Percentiles rank a stretch among this genome's conserved stretches.
Evolutionary conservation across 2,329 filamentous ascomycete genomes (phyloP).

Genomic region (Penicillium sclerotiorum): DNA sequence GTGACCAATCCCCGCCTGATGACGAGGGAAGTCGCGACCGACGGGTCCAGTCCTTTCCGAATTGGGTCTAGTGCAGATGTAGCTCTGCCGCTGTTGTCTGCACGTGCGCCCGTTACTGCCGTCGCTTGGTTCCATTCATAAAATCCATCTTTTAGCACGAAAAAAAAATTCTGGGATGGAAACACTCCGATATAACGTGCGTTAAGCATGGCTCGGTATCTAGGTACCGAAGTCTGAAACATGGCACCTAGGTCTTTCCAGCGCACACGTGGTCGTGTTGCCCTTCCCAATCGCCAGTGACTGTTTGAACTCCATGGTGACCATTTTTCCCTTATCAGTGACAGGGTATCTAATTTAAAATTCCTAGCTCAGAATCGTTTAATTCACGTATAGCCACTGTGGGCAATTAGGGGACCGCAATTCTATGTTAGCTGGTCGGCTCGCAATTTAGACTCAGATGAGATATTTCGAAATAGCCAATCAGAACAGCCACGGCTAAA

Average conservation of each 20-base stretch:
- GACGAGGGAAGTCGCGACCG: conserved; percentile 15
- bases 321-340: no score
- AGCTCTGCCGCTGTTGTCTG: conserved; percentile 11
- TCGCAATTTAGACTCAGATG: neutral
- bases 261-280: no score
- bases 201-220: neutral
- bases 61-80: conserved; percentile 17
- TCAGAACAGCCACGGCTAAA: neutral
- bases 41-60: conserved; percentile 5
- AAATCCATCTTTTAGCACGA: neutral
- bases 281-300: no score
- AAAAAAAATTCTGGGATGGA: neutral
- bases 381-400: neutral
- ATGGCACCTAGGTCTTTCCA: no score
- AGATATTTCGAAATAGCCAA: neutral
- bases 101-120: conserved; percentile 24
- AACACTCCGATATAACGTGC: neutral
- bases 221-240: no score
- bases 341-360: no score
- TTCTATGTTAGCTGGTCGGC: neutral
- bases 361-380: neutral
- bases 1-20: conserved; percentile 15
- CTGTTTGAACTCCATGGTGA: no score
- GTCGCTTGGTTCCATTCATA: conserved; percentile 4
- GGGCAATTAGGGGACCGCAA: neutral